A percentile compares a stretch with the other conserved stretches of the same genome.
Conservation (phyloP, 306 rosid species). For the Citrullus colocynthis region DNA sequence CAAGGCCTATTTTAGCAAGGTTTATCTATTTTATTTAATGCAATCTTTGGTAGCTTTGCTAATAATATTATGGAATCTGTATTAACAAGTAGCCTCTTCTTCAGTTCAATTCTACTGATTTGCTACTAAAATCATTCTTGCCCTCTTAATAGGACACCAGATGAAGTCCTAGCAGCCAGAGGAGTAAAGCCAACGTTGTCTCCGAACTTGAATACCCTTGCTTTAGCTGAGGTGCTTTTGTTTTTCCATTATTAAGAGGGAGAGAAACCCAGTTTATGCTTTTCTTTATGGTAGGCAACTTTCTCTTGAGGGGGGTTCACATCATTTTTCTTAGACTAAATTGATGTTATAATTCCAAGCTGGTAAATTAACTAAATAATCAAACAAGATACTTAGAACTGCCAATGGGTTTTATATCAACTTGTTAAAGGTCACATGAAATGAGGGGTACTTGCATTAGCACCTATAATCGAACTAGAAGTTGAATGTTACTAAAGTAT, state of each 20-base stretch:
- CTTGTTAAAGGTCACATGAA: background rate
- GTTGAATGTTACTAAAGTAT: background rate
- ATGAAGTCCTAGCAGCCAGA: conserved; percentile 88
- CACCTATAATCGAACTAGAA: background rate
- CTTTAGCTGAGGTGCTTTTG: conserved; percentile 74
- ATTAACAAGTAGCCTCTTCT: background rate
- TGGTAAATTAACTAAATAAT: background rate
- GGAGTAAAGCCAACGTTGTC: conserved; percentile 97
- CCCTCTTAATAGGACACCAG: conserved; percentile 61
- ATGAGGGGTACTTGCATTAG: background rate
- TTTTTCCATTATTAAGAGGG: conserved; percentile 12
- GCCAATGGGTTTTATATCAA: background rate
- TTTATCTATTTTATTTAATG: conserved; percentile 19
- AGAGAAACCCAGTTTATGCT: background rate
- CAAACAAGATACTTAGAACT: background rate
- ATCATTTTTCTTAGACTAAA: background rate
- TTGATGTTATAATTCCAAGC: background rate
- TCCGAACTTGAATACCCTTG: conserved; percentile 87
- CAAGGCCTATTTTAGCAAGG: conserved; percentile 92
- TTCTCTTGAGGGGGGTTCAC: background rate
- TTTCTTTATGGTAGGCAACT: background rate
- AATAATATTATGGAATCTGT: background rate
- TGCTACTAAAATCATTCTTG: background rate
- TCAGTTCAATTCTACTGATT: background rate
- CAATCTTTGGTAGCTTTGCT: background rate